Percentiles rank a stretch among this genome's conserved stretches.
These are phyloP conservation scores for Conidiobolus incongruus DNA, from an alignment of 371 early-diverging fungal species.

Conservation along the genomic window DNA sequence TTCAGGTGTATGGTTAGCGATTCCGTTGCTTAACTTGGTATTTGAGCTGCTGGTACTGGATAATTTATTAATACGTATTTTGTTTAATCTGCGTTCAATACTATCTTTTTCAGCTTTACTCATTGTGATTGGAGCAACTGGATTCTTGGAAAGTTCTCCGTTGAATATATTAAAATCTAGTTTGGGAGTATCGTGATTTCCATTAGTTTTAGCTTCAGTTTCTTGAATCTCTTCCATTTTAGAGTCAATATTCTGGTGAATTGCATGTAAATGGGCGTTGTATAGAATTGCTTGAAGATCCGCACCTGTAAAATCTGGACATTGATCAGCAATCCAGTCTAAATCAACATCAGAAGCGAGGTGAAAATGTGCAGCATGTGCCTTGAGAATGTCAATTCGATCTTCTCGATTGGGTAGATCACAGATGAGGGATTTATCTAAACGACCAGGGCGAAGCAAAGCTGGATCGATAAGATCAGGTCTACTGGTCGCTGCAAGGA, in stretches of 20 bases:
- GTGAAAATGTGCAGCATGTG: slow-evolving; percentile 37
- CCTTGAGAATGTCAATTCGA: slow-evolving; percentile 39
- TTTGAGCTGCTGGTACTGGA: too few species aligned
- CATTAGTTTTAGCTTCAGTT: too few species aligned
- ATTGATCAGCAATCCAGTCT: slow-evolving; percentile 26
- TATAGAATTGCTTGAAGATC: slow-evolving; percentile 85
- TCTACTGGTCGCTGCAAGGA: slow-evolving; percentile 92
- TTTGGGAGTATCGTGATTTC: too few species aligned
- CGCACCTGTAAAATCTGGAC: slow-evolving; percentile 70
- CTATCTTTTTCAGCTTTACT: too few species aligned
- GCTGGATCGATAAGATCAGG: slow-evolving; percentile 98
- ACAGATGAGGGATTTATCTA: slow-evolving; percentile 85
- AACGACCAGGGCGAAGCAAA: slow-evolving; percentile 91
- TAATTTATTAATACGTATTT: too few species aligned
- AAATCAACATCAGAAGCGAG: slow-evolving; percentile 32
- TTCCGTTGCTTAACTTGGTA: too few species aligned
- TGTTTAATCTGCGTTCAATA: too few species aligned
- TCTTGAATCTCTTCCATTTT: too few species aligned
- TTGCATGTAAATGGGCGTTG: slow-evolving; percentile 74
- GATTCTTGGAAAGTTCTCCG: too few species aligned
- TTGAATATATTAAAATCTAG: too few species aligned
- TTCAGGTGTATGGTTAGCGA: too few species aligned
- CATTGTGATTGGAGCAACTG: too few species aligned
- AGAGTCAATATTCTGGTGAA: slow-evolving; percentile 47
- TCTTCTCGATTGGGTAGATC: slow-evolving; percentile 57